phyloP scores from a whole-genome alignment of 139 green algal genomes.

The Chlamydomonas eustigma region DNA sequence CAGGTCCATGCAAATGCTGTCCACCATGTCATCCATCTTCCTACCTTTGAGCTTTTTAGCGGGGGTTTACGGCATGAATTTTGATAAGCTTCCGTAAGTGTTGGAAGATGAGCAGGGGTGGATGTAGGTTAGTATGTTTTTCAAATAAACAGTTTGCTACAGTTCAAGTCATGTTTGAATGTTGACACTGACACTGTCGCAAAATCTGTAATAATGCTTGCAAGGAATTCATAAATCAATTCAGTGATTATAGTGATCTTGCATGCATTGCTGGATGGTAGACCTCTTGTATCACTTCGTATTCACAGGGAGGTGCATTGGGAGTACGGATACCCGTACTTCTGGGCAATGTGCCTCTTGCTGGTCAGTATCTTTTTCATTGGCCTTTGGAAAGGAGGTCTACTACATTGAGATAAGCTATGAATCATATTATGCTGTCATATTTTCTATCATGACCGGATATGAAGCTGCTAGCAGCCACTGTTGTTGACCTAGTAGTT shows the following conservation, averaged over 20 bases:
- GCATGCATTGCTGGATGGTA: not conserved
- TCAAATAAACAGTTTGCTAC: not conserved
- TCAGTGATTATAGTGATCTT: not conserved
- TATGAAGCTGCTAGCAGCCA: too few species aligned
- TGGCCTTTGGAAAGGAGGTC: not conserved
- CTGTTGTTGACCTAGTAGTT: too few species aligned
- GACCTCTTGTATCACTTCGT: not conserved
- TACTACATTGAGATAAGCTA: not conserved
- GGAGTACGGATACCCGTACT: constrained; percentile 1
- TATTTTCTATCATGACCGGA: too few species aligned
- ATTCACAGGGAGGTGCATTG: not conserved
- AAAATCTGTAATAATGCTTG: not conserved
- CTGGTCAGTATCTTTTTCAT: not conserved
- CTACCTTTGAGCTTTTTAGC: constrained; percentile 34
- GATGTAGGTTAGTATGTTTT: not conserved
- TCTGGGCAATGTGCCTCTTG: not conserved
- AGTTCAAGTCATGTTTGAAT: not conserved
- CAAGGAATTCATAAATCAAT: not conserved
- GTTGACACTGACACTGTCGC: not conserved
- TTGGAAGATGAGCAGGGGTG: not conserved
- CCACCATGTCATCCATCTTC: constrained; percentile 15
- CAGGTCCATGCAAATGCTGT: constrained; percentile 23
- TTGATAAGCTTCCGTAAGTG: constrained; percentile 36
- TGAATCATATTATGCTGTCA: too few species aligned
- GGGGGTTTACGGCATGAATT: constrained; percentile 44